phyloP scores from a whole-genome alignment of 495 filamentous ascomycete genomes.

The Hyphodiscus hymeniophilus region DNA sequence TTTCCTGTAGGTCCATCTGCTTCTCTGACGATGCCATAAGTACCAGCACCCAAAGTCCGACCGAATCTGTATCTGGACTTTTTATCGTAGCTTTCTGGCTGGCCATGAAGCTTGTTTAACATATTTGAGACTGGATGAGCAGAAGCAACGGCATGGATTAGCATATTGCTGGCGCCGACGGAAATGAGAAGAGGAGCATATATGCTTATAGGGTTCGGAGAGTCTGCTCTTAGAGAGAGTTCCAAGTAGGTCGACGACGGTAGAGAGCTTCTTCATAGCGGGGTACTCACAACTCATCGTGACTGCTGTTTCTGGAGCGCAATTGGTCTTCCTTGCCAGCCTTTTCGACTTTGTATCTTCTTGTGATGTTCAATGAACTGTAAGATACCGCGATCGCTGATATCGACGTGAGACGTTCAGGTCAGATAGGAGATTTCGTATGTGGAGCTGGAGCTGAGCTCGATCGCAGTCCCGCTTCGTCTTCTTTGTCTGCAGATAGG shows the following conservation, averaged over 20 bases:
- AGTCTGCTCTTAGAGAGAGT: slow-evolving; percentile 4
- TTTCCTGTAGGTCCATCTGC: slow-evolving; percentile 76
- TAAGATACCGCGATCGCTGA: too few species aligned
- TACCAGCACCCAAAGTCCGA: slow-evolving; percentile 88
- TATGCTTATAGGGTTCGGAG: too few species aligned
- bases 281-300: slow-evolving; percentile 41
- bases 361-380: too few species aligned
- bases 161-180: too few species aligned
- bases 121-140: slow-evolving; percentile 39
- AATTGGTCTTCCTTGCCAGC: not conserved
- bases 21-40: slow-evolving; percentile 97
- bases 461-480: not conserved
- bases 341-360: too few species aligned
- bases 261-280: not conserved
- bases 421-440: not conserved
- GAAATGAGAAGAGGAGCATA: too few species aligned
- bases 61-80: slow-evolving; percentile 96
- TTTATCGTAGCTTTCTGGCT: slow-evolving; percentile 97
- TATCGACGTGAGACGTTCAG: too few species aligned
- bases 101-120: slow-evolving; percentile 95
- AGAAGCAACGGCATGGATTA: slow-evolving; percentile 7
- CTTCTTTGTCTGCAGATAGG: not conserved
- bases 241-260: not conserved
- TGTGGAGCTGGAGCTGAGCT: slow-evolving; percentile 3
- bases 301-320: slow-evolving; percentile 17